Conservation (phyloP, 768 basidiomycete species). For the Hortiboletus campestris region DNA sequence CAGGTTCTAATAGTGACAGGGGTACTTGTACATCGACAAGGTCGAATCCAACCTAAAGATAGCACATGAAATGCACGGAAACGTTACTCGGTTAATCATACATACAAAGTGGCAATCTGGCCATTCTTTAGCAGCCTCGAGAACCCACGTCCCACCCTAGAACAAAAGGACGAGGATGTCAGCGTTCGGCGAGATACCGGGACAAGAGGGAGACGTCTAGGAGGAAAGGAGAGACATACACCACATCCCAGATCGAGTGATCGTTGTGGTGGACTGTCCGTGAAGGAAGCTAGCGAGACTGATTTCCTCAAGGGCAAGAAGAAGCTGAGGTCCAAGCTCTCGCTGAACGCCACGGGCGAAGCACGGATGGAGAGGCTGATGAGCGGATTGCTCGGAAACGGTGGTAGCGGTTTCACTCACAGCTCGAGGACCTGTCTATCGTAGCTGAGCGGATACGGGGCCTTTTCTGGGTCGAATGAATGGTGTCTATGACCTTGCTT, state of each 20-base stretch:
- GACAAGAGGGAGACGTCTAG: background rate
- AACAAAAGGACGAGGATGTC: background rate
- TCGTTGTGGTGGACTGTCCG: slow-evolving; percentile 46
- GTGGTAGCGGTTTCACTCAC: slow-evolving; percentile 40
- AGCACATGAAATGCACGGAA: background rate
- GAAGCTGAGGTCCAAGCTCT: slow-evolving; percentile 54
- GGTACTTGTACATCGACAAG: slow-evolving; percentile 73
- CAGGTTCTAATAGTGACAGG: slow-evolving; percentile 46
- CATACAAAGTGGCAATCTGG: slow-evolving; percentile 61
- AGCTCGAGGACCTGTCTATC: slow-evolving; percentile 65
- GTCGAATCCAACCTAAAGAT: slow-evolving; percentile 70
- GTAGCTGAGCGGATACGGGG: slow-evolving; percentile 76
- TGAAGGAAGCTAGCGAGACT: slow-evolving; percentile 59
- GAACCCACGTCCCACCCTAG: slow-evolving; percentile 67
- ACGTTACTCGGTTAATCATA: slow-evolving; percentile 1
- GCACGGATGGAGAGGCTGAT: background rate
- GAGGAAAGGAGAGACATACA: slow-evolving; percentile 39
- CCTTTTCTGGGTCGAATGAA: slow-evolving; percentile 69
- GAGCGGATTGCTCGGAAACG: background rate
- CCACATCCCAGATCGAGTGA: slow-evolving; percentile 74
- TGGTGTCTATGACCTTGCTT: slow-evolving; percentile 68
- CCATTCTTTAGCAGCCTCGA: slow-evolving; percentile 75
- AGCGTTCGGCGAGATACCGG: background rate
- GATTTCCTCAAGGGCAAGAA: slow-evolving; percentile 47
- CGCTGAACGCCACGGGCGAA: slow-evolving; percentile 33